phyloP scores from a whole-genome alignment of 805 yeast genomes.

The Jamesozyma jinghongensis region DNA sequence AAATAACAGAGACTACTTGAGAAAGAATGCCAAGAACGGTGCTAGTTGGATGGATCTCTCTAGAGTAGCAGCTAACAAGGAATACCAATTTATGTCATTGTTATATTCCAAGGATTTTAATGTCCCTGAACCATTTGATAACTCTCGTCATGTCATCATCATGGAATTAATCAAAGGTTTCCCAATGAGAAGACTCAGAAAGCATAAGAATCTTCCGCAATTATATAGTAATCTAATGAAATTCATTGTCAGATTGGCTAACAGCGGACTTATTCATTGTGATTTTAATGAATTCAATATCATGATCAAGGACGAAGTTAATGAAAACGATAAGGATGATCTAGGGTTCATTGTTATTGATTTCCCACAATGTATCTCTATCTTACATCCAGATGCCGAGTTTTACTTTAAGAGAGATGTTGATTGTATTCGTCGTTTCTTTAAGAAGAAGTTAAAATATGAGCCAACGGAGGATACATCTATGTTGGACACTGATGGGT shows the following conservation, averaged over 20 bases:
- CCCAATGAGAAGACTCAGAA: conserved; percentile 76
- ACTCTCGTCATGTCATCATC: conserved; percentile 82
- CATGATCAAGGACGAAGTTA: conserved; percentile 56
- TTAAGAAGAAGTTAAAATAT: conserved; percentile 67
- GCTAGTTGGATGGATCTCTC: conserved; percentile 91
- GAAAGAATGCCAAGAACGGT: conserved; percentile 51
- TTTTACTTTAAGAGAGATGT: conserved; percentile 88
- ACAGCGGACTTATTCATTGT: conserved; percentile 89
- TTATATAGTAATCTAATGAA: conserved; percentile 81
- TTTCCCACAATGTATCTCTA: conserved; percentile 96
- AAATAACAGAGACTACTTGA: conserved; percentile 85
- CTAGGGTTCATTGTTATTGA: conserved; percentile 84
- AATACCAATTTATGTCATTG: conserved; percentile 77
- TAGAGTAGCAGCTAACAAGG: conserved; percentile 84
- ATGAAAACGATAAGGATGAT: conserved; percentile 38
- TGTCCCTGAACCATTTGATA: conserved; percentile 85
- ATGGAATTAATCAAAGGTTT: conserved; percentile 90
- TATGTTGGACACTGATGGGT: conserved; percentile 72
- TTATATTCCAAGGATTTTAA: conserved; percentile 65
- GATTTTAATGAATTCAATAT: conserved; percentile 96
- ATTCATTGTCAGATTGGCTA: conserved; percentile 74
- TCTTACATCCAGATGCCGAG: conserved; percentile 83
- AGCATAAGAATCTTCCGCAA: conserved; percentile 55
- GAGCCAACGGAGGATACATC: conserved; percentile 57
- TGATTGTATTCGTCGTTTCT: conserved; percentile 77